These are phyloP conservation scores for Aspergillus udagawae DNA, from an alignment of 2,329 filamentous ascomycete genomes.

Conservation along the genomic window DNA sequence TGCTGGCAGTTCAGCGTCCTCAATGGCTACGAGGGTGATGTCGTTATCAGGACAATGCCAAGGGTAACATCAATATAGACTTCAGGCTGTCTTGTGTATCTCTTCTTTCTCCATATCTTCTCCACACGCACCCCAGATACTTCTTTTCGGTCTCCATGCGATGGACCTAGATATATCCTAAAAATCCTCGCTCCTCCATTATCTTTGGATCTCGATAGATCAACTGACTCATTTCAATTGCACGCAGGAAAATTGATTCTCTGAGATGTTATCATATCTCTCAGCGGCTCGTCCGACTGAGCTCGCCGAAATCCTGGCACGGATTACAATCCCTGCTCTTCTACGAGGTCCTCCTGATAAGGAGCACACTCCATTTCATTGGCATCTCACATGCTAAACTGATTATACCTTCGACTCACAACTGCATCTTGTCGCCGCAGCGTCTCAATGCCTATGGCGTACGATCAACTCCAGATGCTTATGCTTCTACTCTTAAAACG, in stretches of 20 bases:
- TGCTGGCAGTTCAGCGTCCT: not conserved
- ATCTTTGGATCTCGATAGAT: not conserved
- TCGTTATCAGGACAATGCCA: not conserved
- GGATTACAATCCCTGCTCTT: not conserved
- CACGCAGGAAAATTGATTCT: not conserved
- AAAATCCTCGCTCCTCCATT: not conserved
- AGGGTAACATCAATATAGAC: not conserved
- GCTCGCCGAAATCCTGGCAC: not conserved
- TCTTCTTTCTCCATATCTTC: not conserved
- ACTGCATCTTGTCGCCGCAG: too few relatives aligned
- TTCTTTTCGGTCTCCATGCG: not conserved
- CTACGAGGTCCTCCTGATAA: not conserved
- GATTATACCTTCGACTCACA: not conserved
- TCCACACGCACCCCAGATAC: not conserved
- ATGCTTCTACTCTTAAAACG: too few relatives aligned
- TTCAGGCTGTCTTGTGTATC: not conserved
- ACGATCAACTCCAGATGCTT: too few relatives aligned
- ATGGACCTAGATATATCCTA: not conserved
- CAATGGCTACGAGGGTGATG: not conserved
- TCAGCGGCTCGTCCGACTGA: not conserved
- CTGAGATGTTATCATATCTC: not conserved
- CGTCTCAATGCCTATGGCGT: too few relatives aligned
- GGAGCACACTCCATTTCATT: not conserved
- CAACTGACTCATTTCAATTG: not conserved
- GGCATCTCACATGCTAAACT: not conserved